Evolutionary conservation across 768 basidiomycete species (phyloP), one percentile per base, ranked within the genome.

Genomic region (Tulasnella sp.): DNA sequence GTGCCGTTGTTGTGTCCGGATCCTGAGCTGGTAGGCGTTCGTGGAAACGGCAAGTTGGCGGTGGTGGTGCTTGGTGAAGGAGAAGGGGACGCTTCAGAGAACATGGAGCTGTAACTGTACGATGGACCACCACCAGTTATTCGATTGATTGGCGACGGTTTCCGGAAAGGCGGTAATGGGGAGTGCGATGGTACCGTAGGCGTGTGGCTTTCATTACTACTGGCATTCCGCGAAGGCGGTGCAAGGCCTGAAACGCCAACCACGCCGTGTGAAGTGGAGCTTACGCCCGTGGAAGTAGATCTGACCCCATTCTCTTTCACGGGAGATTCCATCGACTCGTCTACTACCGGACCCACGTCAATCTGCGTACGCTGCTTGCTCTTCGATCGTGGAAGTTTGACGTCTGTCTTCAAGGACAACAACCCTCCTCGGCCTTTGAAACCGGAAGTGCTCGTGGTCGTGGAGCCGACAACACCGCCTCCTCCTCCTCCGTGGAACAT

Each of bases 11-110:
- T 49, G 40, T 14, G 34, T 40, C 42, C 69, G 17, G 49, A 70
- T 5, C 29, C 37, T n/a, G 72, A 38, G 19, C n/a, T n/a, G n/a
- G 45, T 71, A 67, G 75, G 67, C 11, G 75, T 40, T 14, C 75
- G 67, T 36, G 75, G 75, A 37, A 69, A 76, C 29, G 75, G 75
- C 8, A 76, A 7, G 67, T 76, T 39, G 71, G 42, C 78, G 9
- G 77, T 52, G 22, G 78, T 45, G 36, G 78, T 52, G 54, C 78
- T 67, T 15, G 74, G 79, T 19, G 75, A 76, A 34, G 74, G 67
- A 15, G 68, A 77, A 5, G 79, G 75, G 4, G 79, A 79, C 9
- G 78, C 39, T 45, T 77, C 76, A 22, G 22, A 25, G 34, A 34
- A 77, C 64, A 67, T 67, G 15, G 76, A 64, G 58, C 58, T 64